A percentile compares a stretch with the other conserved stretches of the same genome.
phyloP scores from a whole-genome alignment of 176 grass and related monocot genomes.

The Aegilops bicornis region DNA sequence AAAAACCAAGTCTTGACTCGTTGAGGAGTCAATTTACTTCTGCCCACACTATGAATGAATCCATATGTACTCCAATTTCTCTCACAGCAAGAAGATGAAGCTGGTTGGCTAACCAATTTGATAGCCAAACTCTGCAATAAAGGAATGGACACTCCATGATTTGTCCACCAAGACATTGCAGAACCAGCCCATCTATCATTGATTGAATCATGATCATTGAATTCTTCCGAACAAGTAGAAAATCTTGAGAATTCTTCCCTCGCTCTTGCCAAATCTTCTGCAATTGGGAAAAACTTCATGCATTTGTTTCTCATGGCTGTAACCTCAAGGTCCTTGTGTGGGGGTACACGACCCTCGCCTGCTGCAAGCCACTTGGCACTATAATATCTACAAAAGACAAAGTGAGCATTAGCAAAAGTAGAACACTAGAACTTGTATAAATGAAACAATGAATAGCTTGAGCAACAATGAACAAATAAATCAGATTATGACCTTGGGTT shows the following conservation, averaged over 20 bases:
- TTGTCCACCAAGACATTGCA: too few relatives aligned
- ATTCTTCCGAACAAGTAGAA: not conserved
- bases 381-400: not conserved
- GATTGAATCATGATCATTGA: not conserved
- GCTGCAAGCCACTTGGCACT: not conserved
- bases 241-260: not conserved
- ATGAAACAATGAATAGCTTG: too few relatives aligned
- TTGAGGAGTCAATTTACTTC: not conserved
- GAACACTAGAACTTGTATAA: too few relatives aligned
- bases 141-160: too few relatives aligned
- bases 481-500: too few relatives aligned
- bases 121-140: too few relatives aligned
- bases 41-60: not conserved
- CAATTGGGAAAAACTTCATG: not conserved
- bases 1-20: not conserved
- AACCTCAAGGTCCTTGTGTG: not conserved
- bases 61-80: not conserved
- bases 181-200: not conserved
- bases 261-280: not conserved
- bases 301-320: not conserved
- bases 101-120: too few relatives aligned
- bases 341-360: not conserved
- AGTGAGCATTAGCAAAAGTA: too few relatives aligned
- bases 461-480: too few relatives aligned
- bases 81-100: not conserved